phyloP scores from a whole-genome alignment of 208 protist genomes.

The Wallacemonas sp. region DNA sequence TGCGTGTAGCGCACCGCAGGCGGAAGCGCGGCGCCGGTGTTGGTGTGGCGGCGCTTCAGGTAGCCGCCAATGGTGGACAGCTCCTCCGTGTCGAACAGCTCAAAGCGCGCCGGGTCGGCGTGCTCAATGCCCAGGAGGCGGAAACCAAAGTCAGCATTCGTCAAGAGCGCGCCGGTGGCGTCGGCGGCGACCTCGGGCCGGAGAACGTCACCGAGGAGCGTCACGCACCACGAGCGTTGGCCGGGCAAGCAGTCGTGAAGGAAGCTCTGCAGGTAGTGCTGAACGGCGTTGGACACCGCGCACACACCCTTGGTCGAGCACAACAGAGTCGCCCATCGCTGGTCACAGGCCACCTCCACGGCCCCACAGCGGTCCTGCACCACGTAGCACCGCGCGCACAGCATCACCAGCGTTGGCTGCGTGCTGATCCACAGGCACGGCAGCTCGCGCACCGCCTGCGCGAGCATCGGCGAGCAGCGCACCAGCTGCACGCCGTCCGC shows the following conservation, averaged over 20 bases:
- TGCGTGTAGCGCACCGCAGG: slow-evolving; percentile 51
- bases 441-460: slow-evolving; percentile 41
- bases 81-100: slow-evolving; percentile 55
- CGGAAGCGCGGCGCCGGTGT: slow-evolving; percentile 25
- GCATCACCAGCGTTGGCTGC: slow-evolving; percentile 27
- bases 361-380: slow-evolving; percentile 58
- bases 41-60: slow-evolving; percentile 21
- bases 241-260: slow-evolving; percentile 6
- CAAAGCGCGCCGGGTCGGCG: slow-evolving; percentile 44
- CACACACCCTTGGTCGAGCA: neutral
- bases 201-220: slow-evolving; percentile 38
- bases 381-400: slow-evolving; percentile 51
- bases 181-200: slow-evolving; percentile 17
- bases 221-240: slow-evolving; percentile 16
- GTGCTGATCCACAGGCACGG: slow-evolving; percentile 70
- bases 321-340: slow-evolving; percentile 20
- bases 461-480: slow-evolving; percentile 25
- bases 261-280: slow-evolving; percentile 4
- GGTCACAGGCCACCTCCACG: slow-evolving; percentile 57
- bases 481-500: slow-evolving; percentile 45
- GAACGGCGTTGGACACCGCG: slow-evolving; percentile 16
- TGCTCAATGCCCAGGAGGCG: slow-evolving; percentile 49
- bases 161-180: slow-evolving; percentile 6
- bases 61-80: slow-evolving; percentile 46
- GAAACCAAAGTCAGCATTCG: slow-evolving; percentile 39